Base-by-base conservation (phyloP, 2,329 filamentous ascomycete species). In the Trichoderma cornu-damae region DNA sequence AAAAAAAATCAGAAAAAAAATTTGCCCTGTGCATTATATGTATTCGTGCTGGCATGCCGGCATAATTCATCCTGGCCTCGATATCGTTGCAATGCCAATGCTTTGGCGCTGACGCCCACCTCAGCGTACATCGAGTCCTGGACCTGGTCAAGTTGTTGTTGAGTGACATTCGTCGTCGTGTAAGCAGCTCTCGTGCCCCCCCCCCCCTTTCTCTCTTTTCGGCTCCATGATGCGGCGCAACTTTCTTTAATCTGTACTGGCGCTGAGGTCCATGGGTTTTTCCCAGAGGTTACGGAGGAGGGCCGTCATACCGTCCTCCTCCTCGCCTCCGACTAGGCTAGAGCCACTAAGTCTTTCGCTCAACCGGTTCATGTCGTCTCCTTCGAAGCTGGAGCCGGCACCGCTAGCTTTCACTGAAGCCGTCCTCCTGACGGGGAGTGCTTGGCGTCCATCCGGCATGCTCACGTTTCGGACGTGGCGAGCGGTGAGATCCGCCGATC, bases 241-340 rank as follows among this genome's bases (percentile, higher is more conserved):
- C 7, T 18, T 47, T 34, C 20, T 55, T 55, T 12, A 55, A 38
- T 55, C 51, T 38, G 51, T 64, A 64, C 82, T 84, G 26, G 78
- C 77, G 63, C 80, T 79, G 58, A 84, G 70, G 64, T 84, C 80
- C 68, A 77, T 72, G 48, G 75, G 80, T 73, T 81, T 85, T 44
- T 86, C 82, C 83, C 83, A 86, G 48, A 86, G 68, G 61, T 79
- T 81, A 56, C 82, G 73, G 53, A 86, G 69, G 42, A 85, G 64
- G 4, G 77, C 72, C 1, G 76, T 70, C 1, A 80, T 78, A 8
- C 75, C 77, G 49, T 81, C 77, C 48, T 80, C 77, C 24, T 79
- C 79, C 20, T 77, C 74, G 3, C 76, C 73, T 1, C 78, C 77
- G 0, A 76, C 74, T 2, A 78, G 68, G 55, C 78, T 81, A 8